Conservation (phyloP, 805 yeast genomes). For the Candida sakaeoensis region DNA sequence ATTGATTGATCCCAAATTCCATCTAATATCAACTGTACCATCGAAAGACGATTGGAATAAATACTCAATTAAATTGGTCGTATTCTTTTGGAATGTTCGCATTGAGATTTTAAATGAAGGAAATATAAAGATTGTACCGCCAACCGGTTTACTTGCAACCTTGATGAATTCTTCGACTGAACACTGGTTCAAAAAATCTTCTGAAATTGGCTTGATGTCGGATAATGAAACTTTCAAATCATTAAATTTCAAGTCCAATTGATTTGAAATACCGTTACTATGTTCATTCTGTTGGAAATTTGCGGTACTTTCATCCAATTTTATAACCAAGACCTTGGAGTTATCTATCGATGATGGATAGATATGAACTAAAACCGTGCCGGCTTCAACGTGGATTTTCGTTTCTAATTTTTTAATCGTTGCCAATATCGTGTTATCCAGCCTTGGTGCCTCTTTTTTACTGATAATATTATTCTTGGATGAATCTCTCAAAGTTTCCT, state of each 20-base stretch:
- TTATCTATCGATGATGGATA: constrained; percentile 84
- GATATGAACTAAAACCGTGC: constrained; percentile 55
- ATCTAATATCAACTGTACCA: constrained; percentile 84
- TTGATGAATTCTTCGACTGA: constrained; percentile 53
- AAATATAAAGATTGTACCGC: constrained; percentile 76
- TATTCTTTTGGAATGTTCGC: constrained; percentile 64
- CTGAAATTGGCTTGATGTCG: constrained; percentile 48
- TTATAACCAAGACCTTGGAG: constrained; percentile 64
- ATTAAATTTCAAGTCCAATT: constrained; percentile 55
- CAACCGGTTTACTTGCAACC: constrained; percentile 57
- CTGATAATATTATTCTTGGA: constrained; percentile 4
- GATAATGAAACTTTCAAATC: constrained; percentile 70
- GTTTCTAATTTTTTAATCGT: constrained; percentile 55
- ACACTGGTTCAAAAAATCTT: constrained; percentile 43
- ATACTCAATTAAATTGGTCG: constrained; percentile 58
- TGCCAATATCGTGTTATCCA: constrained; percentile 16
- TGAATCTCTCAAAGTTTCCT: constrained; percentile 69
- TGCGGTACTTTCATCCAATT: constrained; percentile 52
- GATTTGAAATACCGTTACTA: constrained; percentile 47
- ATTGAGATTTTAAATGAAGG: constrained; percentile 74
- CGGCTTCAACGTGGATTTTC: constrained; percentile 59
- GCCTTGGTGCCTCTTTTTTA: constrained; percentile 2
- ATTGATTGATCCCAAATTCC: constrained; percentile 92
- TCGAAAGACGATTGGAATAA: constrained; percentile 72
- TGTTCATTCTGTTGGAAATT: constrained; percentile 48